Conservation (phyloP, 2,329 filamentous ascomycete species). For the Aspergillus sp. region DNA sequence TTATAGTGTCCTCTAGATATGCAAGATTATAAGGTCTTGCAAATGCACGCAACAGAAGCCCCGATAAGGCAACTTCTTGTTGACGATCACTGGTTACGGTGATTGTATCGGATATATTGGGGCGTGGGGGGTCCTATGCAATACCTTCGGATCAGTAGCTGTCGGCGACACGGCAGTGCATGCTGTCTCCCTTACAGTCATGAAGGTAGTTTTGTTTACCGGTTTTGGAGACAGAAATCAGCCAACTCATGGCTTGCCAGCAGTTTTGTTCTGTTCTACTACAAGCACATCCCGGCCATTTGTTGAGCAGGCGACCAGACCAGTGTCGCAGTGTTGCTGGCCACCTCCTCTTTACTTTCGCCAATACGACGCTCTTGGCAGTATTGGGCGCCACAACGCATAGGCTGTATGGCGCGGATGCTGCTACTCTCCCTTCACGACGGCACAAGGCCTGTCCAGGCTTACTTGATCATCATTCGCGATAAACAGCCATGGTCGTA, state of each 20-base stretch:
- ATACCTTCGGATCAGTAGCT: constrained; percentile 44
- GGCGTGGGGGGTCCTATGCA: constrained; percentile 44
- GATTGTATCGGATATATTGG: constrained; percentile 21
- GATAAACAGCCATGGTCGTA: constrained; percentile 40
- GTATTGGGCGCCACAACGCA: constrained; percentile 53
- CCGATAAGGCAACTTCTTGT: constrained; percentile 13
- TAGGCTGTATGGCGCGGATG: constrained; percentile 49
- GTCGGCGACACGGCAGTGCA: constrained; percentile 49
- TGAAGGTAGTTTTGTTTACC: constrained; percentile 49
- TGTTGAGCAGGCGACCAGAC: constrained; percentile 24
- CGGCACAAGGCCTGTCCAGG: constrained; percentile 47
- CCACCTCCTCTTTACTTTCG: constrained; percentile 51
- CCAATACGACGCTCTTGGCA: constrained; percentile 49
- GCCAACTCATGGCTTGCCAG: constrained; percentile 48
- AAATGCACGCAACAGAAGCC: constrained; percentile 20
- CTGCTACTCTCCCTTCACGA: constrained; percentile 49
- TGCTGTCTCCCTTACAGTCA: constrained; percentile 47
- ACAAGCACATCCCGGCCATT: constrained; percentile 55
- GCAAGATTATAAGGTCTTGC: background rate
- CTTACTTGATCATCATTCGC: constrained; percentile 49
- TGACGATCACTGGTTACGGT: background rate
- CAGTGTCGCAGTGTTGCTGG: constrained; percentile 43
- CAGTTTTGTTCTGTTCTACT: constrained; percentile 48
- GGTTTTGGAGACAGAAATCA: constrained; percentile 46
- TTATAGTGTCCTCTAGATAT: background rate